These are phyloP conservation scores for Kalmanozyma brasiliensis DNA, from an alignment of 1,284 basidiomycete species.

Conservation along the genomic window DNA sequence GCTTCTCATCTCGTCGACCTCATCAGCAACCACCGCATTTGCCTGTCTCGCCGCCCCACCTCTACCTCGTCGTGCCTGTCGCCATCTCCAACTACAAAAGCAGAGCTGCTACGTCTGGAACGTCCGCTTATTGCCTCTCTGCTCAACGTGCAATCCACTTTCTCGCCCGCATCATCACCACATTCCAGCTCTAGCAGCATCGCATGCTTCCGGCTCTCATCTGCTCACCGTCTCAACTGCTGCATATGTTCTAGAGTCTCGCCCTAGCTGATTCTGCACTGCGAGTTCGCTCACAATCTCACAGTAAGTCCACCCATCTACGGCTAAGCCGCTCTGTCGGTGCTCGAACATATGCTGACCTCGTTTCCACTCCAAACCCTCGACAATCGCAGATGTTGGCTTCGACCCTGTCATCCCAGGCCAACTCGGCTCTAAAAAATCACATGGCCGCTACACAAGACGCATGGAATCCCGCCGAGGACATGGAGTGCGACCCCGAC, in stretches of 20 bases:
- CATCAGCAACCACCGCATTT: background rate
- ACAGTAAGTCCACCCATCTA: conserved; percentile 6
- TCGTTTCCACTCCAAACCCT: background rate
- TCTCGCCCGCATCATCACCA: too few relatives aligned
- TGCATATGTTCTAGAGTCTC: conserved; percentile 18
- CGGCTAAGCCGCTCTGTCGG: too few relatives aligned
- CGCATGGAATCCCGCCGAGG: conserved; percentile 39
- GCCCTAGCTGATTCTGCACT: conserved; percentile 6
- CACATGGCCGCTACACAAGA: conserved; percentile 13
- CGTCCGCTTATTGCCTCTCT: conserved; percentile 12
- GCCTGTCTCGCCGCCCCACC: background rate
- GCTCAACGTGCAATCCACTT: background rate
- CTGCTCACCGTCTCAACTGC: background rate
- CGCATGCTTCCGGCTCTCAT: background rate
- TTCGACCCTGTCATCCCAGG: conserved; percentile 15
- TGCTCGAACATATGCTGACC: conserved; percentile 6
- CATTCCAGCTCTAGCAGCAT: background rate
- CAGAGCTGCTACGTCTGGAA: conserved; percentile 31
- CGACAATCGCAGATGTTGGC: conserved; percentile 29
- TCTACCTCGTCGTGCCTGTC: background rate
- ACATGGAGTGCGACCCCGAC: conserved; percentile 48
- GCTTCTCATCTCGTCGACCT: background rate
- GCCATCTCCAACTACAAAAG: too few relatives aligned
- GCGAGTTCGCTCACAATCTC: conserved; percentile 9
- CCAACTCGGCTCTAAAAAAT: conserved; percentile 25